phyloP scores from a whole-genome alignment of 257 asterid species.

The Marsdenia floribunda region DNA sequence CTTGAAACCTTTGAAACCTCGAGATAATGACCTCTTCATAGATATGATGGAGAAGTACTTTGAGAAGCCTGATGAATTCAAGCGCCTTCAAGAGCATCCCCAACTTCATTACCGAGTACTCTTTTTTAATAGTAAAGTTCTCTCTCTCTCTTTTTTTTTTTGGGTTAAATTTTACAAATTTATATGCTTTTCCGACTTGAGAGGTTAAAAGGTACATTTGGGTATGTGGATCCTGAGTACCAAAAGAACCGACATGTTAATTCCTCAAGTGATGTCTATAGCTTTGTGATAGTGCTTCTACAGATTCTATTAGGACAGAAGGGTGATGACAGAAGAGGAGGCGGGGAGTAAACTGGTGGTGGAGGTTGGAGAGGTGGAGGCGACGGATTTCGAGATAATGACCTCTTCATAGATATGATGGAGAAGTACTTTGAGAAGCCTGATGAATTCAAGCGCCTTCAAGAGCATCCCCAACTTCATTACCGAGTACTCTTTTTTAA shows the following conservation, averaged over 20 bases:
- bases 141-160: not conserved
- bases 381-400: constrained; percentile 77
- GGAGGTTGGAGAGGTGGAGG: too few relatives aligned
- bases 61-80: constrained; percentile 72
- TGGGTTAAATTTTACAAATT: not conserved
- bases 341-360: too few relatives aligned
- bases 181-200: not conserved
- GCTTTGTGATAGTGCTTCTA: constrained; percentile 69
- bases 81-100: constrained; percentile 85
- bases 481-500: constrained; percentile 54
- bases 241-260: constrained; percentile 64
- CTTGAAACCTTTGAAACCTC: constrained; percentile 5
- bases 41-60: constrained; percentile 94
- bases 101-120: constrained; percentile 86
- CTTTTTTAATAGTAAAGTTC: not conserved
- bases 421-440: constrained; percentile 82
- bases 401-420: constrained; percentile 86
- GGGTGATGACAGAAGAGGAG: too few relatives aligned
- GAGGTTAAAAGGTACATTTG: constrained; percentile 85
- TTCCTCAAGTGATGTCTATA: constrained; percentile 70
- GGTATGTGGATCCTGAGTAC: constrained; percentile 88
- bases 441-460: constrained; percentile 69
- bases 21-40: constrained; percentile 73
- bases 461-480: constrained; percentile 86
- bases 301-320: constrained; percentile 75